A percentile compares a stretch with the other conserved stretches of the same genome.
Evolutionary conservation across 2,329 filamentous ascomycete genomes (phyloP).

Genomic region (Ascochyta koolunga): DNA sequence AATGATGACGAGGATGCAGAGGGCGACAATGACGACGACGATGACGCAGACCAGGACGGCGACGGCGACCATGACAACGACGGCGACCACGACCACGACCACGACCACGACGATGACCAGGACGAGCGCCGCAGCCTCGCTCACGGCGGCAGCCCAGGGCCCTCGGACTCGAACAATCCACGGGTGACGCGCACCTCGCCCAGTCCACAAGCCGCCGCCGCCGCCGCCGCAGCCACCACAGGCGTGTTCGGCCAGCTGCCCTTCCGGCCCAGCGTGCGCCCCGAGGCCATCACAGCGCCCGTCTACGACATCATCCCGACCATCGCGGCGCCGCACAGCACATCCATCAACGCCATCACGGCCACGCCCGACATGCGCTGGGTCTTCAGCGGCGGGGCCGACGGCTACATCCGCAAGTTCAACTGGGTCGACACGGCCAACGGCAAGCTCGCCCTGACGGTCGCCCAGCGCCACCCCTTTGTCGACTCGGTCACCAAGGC

Average conservation of each 20-base stretch:
- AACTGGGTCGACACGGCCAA: slow-evolving; percentile 96
- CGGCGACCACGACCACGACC: slow-evolving; percentile 51
- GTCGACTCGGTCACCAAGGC: slow-evolving; percentile 97
- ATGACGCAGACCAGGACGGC: slow-evolving; percentile 50
- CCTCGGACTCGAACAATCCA: slow-evolving; percentile 51
- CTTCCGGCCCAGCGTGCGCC: slow-evolving; percentile 68
- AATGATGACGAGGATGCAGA: slow-evolving; percentile 46
- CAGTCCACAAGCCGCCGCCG: slow-evolving; percentile 46
- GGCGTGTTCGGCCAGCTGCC: slow-evolving; percentile 46
- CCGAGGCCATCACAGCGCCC: slow-evolving; percentile 77
- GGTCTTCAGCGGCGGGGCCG: slow-evolving; percentile 91
- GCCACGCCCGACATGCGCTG: slow-evolving; percentile 93
- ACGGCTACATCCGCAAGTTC: slow-evolving; percentile 96
- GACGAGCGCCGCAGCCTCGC: slow-evolving; percentile 47
- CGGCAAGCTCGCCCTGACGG: slow-evolving; percentile 88
- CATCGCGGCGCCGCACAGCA: slow-evolving; percentile 94
- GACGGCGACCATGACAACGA: slow-evolving; percentile 51
- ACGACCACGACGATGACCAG: slow-evolving; percentile 52
- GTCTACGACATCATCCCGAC: slow-evolving; percentile 96
- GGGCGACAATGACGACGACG: slow-evolving; percentile 39
- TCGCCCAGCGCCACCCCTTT: slow-evolving; percentile 94
- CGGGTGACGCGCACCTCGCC: slow-evolving; percentile 57
- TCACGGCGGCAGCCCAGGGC: slow-evolving; percentile 35
- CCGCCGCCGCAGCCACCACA: slow-evolving; percentile 7
- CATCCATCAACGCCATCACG: slow-evolving; percentile 90